Percentiles rank a stretch among this genome's conserved stretches.
Conservation (phyloP, 495 filamentous ascomycete genomes). For the Clavariopsis aquatica region DNA sequence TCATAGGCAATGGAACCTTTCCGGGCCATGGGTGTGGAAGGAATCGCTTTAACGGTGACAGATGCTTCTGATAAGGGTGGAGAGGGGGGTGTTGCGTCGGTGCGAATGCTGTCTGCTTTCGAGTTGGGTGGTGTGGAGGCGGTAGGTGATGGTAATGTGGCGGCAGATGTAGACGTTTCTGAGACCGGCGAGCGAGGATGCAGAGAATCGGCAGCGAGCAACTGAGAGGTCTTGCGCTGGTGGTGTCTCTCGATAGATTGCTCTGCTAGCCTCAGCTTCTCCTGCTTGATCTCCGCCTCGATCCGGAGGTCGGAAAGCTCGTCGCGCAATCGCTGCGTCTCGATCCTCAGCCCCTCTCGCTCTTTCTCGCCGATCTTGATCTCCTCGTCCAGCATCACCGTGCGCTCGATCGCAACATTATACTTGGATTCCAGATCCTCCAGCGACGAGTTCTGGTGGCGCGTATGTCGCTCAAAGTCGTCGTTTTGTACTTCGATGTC, state of each 20-base stretch:
- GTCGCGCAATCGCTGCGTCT: slow-evolving; percentile 81
- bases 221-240: slow-evolving; percentile 51
- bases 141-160: slow-evolving; percentile 46
- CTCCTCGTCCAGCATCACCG: slow-evolving; percentile 92
- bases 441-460: slow-evolving; percentile 88
- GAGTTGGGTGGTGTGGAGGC: slow-evolving; percentile 59
- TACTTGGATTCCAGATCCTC: slow-evolving; percentile 98
- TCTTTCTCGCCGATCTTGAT: slow-evolving; percentile 88
- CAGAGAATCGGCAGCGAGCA: slow-evolving; percentile 47
- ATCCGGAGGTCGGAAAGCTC: slow-evolving; percentile 91
- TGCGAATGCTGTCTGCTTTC: slow-evolving; percentile 67
- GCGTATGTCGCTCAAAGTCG: slow-evolving; percentile 93
- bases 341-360: slow-evolving; percentile 81
- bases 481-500: slow-evolving; percentile 98
- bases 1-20: slow-evolving; percentile 40
- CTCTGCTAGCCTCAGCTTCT: slow-evolving; percentile 78
- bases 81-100: slow-evolving; percentile 60
- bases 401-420: slow-evolving; percentile 87
- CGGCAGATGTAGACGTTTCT: slow-evolving; percentile 49
- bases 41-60: slow-evolving; percentile 34
- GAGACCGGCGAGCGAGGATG: slow-evolving; percentile 50
- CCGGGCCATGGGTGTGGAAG: slow-evolving; percentile 49
- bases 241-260: slow-evolving; percentile 54
- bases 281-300: slow-evolving; percentile 89
- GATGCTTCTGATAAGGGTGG: slow-evolving; percentile 54